Conservation (phyloP, 768 basidiomycete species). For the Tricholoma matsutake region DNA sequence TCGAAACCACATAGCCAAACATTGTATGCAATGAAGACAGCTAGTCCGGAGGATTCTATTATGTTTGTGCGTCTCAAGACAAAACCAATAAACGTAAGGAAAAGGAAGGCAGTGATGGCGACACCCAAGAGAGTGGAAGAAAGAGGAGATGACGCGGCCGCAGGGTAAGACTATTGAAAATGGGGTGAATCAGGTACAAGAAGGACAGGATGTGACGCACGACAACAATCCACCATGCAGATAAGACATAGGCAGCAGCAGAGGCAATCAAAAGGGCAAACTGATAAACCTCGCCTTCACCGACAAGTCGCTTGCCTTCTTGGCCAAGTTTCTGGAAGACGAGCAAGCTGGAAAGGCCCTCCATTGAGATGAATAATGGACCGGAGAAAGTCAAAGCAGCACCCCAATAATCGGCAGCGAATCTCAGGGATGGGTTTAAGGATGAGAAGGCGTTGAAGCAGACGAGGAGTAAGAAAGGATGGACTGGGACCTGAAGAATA, state of each 20-base stretch:
- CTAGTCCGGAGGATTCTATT: conserved; percentile 85
- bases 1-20: conserved; percentile 88
- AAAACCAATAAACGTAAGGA: conserved; percentile 91
- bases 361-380: conserved; percentile 77
- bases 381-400: conserved; percentile 65
- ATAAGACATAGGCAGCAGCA: conserved; percentile 75
- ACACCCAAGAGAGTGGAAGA: conserved; percentile 88
- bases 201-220: conserved; percentile 40
- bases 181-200: neutral
- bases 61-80: conserved; percentile 85
- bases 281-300: conserved; percentile 70
- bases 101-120: conserved; percentile 83
- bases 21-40: conserved; percentile 86
- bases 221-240: conserved; percentile 84
- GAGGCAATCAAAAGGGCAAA: conserved; percentile 73
- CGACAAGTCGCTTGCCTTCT: conserved; percentile 67
- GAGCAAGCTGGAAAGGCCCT: conserved; percentile 80
- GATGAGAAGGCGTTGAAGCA: conserved; percentile 81
- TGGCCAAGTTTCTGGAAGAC: conserved; percentile 82
- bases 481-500: conserved; percentile 81
- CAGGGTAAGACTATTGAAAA: conserved; percentile 66
- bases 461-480: conserved; percentile 81
- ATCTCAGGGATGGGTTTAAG: conserved; percentile 53
- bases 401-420: conserved; percentile 70
- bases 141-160: conserved; percentile 78